Percentiles rank a stretch among this genome's conserved stretches.
Evolutionary conservation across 805 yeast genomes (phyloP).

Genomic region (Saturnispora zaruensis): DNA sequence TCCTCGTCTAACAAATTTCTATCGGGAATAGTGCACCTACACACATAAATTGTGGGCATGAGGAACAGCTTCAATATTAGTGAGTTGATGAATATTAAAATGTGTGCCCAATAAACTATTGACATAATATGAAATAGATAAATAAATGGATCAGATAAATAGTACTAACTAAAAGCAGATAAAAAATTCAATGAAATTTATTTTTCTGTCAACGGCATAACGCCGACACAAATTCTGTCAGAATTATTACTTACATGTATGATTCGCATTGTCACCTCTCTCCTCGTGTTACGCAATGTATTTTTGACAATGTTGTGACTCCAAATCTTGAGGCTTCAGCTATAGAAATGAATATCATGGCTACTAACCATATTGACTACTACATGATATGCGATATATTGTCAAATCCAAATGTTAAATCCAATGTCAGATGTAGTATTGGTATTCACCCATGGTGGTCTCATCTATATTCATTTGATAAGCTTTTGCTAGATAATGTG

Average conservation of each 20-base stretch:
- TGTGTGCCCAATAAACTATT: no score
- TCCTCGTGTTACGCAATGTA: slow-evolving; percentile 14
- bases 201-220: no score
- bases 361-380: slow-evolving; percentile 36
- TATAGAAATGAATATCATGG: slow-evolving; percentile 33
- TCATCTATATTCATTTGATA: slow-evolving; percentile 46
- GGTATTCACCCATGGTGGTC: slow-evolving; percentile 94
- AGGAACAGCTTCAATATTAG: no score
- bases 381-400: slow-evolving; percentile 21
- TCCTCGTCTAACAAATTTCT: no score
- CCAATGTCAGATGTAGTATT: slow-evolving; percentile 36
- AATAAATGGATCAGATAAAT: no score
- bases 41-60: no score
- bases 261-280: slow-evolving; percentile 37
- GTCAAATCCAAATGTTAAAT: not conserved
- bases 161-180: not conserved
- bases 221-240: no score
- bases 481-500: slow-evolving; percentile 3
- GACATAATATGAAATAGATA: no score
- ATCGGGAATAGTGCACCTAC: no score
- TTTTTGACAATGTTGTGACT: slow-evolving; percentile 4
- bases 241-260: slow-evolving; percentile 11
- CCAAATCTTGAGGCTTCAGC: not conserved
- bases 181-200: not conserved
- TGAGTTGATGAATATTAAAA: no score